Base-by-base conservation (phyloP, 371 early-diverging fungal species). In the Actinomucor elegans region DNA sequence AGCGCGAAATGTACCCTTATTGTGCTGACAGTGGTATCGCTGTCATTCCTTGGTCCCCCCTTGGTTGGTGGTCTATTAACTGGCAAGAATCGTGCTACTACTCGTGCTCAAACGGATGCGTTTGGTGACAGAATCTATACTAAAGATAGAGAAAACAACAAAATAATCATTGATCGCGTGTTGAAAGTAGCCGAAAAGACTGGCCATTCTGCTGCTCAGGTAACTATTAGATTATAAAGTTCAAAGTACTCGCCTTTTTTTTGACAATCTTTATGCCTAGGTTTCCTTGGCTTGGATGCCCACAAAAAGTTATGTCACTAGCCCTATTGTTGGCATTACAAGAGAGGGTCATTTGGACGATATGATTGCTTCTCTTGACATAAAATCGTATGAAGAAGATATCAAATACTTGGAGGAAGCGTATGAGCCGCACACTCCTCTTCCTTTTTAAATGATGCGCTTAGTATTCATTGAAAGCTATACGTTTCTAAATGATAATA, bases 1-100 rank as follows among this genome's bases (percentile, higher is more conserved):
- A 84, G 45, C 69, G 81, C 12, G 84, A 84, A 38, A 80, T 82
- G 80, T 57, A 67, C 35, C 78, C 83, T 12, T 79, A 71, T 34
- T 75, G 72, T 34, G 8, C 38, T 5, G 76, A 79, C 42, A 55
- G 61, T 27, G 63, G 62, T 14, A 71, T 81, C 41, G 78, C 76
- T 8, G 21, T 59, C 20, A 76, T 80, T 27, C 79, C 75, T 15
- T 83, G 78, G 78, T 73, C 77, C 3, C 83, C 83, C 5, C n/a
- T 66, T 83, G 26, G 80, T 79, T 5, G 51, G 50, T 20, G 75
- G 78, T 34, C 28, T 44, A 1, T 48, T 77, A 8, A 42, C 67
- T 15, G 74, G 69, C 35, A 77, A 67, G 52, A 57, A 64, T 28
- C 53, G 71, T 27, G 31, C 55, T 3, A 43, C 66, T 6, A 44